Percentiles rank a stretch among this genome's conserved stretches.
These are phyloP conservation scores for Tubosaeta sp. DNA, from an alignment of 768 basidiomycete genomes.

Conservation along the genomic window DNA sequence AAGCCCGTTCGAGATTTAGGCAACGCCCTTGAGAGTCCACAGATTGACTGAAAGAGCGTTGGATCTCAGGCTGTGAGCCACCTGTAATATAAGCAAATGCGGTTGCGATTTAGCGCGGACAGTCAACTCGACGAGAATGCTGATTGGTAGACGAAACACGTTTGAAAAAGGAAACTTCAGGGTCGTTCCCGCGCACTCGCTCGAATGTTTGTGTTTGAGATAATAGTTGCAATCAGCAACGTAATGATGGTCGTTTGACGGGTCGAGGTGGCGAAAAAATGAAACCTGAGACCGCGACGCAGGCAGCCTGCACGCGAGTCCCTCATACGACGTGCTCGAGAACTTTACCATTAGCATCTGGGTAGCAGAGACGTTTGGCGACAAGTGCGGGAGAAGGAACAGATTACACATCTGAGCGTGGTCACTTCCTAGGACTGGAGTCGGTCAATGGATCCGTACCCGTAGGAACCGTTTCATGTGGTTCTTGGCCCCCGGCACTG, in stretches of 20 bases:
- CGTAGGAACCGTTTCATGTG: constrained; percentile 6
- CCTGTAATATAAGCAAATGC: neutral
- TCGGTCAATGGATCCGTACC: constrained; percentile 1
- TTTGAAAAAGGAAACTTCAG: constrained; percentile 14
- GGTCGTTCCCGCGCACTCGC: neutral
- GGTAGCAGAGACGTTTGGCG: constrained; percentile 5
- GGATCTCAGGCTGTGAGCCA: constrained; percentile 9
- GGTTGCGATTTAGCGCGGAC: neutral
- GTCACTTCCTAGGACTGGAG: no score
- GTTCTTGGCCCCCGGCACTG: constrained; percentile 19
- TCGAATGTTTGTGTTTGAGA: constrained; percentile 1
- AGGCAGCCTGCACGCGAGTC: no score
- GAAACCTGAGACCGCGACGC: neutral
- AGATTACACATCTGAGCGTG: constrained; percentile 4
- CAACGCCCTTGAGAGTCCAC: neutral
- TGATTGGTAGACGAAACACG: no score
- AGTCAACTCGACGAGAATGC: neutral
- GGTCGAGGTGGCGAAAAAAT: neutral
- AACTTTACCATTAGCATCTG: constrained; percentile 6
- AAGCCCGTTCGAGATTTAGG: constrained; percentile 4
- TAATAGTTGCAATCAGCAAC: constrained; percentile 1
- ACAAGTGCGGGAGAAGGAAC: constrained; percentile 8
- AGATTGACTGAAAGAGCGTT: constrained; percentile 16
- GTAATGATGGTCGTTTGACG: constrained; percentile 8
- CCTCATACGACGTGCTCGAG: no score